These are phyloP conservation scores for Solanum verrucosum DNA, from an alignment of 257 asterid species.

Conservation along the genomic window DNA sequence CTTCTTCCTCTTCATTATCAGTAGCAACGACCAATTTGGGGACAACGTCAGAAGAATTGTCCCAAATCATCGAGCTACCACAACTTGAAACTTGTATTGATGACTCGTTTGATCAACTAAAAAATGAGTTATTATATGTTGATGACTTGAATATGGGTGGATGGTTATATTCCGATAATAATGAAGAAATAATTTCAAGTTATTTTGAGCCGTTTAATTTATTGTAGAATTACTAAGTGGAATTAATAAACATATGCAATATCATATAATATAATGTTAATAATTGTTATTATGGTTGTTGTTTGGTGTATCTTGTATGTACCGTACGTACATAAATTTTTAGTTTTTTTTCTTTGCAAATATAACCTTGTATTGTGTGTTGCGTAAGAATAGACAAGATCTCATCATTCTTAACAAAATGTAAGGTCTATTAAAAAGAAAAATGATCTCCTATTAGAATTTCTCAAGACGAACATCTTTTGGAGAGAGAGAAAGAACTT, in stretches of 20 bases:
- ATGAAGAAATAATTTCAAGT: background rate
- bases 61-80: slow-evolving; percentile 68
- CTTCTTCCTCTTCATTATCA: slow-evolving; percentile 26
- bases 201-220: slow-evolving; percentile 14
- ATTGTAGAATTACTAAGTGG: slow-evolving; percentile 35
- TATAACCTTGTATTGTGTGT: background rate
- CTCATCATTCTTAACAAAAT: no score
- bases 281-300: background rate
- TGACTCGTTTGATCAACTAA: slow-evolving; percentile 14
- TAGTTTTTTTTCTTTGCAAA: no score
- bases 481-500: no score
- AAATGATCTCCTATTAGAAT: no score
- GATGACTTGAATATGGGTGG: slow-evolving; percentile 26
- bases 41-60: slow-evolving; percentile 34
- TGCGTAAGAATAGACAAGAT: background rate
- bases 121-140: slow-evolving; percentile 28
- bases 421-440: no score
- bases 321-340: background rate
- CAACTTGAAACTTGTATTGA: slow-evolving; percentile 27
- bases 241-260: background rate
- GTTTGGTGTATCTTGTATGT: background rate
- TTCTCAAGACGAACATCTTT: no score
- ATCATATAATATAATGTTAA: background rate
- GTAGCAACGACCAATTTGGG: slow-evolving; percentile 20
- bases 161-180: slow-evolving; percentile 33